phyloP scores from a whole-genome alignment of 306 rosid genomes.

The Cercis canadensis region DNA sequence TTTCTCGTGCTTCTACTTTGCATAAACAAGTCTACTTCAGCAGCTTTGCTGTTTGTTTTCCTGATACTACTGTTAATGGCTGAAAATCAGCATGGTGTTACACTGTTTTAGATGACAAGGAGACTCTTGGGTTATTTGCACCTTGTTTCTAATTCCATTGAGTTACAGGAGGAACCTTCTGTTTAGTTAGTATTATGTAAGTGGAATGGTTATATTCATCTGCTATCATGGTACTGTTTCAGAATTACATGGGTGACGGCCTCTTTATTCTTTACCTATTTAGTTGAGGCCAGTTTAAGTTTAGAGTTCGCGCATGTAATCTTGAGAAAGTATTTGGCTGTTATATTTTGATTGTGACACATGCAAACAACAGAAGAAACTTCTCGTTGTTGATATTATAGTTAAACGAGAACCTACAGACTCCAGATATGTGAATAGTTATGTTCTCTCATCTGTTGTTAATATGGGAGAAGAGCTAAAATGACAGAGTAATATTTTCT shows the following conservation, averaged over 20 bases:
- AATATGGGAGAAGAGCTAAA: no score
- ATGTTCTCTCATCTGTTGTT: no score
- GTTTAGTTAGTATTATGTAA: conserved; percentile 9
- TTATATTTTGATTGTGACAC: background rate
- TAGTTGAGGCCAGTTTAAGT: background rate
- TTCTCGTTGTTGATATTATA: background rate
- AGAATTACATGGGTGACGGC: conserved; percentile 8
- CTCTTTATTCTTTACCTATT: background rate
- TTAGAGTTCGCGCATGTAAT: background rate
- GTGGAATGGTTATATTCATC: no score
- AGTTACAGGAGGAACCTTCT: background rate
- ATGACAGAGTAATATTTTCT: no score
- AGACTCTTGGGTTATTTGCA: conserved; percentile 7
- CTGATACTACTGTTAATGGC: background rate
- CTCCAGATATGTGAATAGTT: background rate
- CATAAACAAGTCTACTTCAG: background rate
- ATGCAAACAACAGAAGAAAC: background rate
- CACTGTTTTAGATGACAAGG: conserved; percentile 23
- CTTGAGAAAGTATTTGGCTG: background rate
- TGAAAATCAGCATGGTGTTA: conserved; percentile 9
- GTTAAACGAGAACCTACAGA: background rate
- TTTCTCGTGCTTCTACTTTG: conserved; percentile 4
- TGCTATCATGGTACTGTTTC: background rate
- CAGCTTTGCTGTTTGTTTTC: conserved; percentile 15
- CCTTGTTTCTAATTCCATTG: conserved; percentile 9